Evolutionary conservation across 2,329 filamentous ascomycete species (phyloP).

Genomic region (Fusarium solani-melongenae): DNA sequence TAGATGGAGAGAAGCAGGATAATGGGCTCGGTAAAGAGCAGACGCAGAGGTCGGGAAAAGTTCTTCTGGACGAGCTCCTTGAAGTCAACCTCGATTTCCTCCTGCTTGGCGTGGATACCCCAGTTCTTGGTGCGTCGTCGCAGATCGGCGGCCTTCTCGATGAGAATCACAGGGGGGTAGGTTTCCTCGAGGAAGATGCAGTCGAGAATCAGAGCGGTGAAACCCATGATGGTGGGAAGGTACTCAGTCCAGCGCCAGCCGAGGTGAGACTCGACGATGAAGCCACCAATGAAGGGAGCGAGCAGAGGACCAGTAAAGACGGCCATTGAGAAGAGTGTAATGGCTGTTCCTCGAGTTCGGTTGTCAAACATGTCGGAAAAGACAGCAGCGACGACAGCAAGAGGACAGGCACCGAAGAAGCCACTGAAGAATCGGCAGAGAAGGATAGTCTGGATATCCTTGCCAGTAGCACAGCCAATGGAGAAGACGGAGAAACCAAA

Average conservation of each 20-base stretch:
- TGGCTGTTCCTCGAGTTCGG: conserved; percentile 64
- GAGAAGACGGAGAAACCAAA: conserved; percentile 78
- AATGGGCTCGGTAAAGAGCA: conserved; percentile 77
- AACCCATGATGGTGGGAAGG: conserved; percentile 71
- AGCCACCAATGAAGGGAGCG: conserved; percentile 76
- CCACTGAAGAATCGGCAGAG: conserved; percentile 80
- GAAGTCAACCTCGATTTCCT: conserved; percentile 76
- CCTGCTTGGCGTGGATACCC: conserved; percentile 78
- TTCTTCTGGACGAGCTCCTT: conserved; percentile 73
- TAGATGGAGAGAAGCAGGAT: conserved; percentile 76
- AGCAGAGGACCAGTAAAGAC: conserved; percentile 75
- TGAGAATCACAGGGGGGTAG: conserved; percentile 74
- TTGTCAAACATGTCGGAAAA: conserved; percentile 80
- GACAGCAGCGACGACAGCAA: conserved; percentile 76
- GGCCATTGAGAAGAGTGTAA: conserved; percentile 57
- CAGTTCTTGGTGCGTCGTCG: conserved; percentile 74
- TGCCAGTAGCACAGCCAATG: conserved; percentile 71
- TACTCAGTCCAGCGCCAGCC: conserved; percentile 83
- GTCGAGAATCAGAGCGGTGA: conserved; percentile 67
- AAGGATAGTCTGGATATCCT: conserved; percentile 76
- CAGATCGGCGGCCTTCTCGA: conserved; percentile 69
- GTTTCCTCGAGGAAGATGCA: conserved; percentile 75
- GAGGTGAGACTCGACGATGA: conserved; percentile 69
- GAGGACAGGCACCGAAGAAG: conserved; percentile 75
- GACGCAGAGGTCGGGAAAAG: conserved; percentile 72